Percentiles rank a stretch among this genome's conserved stretches.
phyloP scores from a whole-genome alignment of 208 protist species.

The Trypanosoma boissoni region DNA sequence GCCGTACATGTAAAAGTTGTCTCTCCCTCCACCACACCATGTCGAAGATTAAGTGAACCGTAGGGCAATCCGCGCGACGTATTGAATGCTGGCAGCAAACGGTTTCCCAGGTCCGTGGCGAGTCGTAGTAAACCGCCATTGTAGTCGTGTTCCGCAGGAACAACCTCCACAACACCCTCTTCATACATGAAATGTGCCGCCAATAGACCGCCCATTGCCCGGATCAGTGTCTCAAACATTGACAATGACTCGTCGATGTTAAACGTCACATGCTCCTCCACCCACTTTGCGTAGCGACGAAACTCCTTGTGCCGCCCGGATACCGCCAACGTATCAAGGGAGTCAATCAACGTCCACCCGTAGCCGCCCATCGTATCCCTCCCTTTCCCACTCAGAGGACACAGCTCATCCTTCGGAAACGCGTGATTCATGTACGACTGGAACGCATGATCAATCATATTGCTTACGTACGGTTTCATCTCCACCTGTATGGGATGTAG shows the following conservation, averaged over 20 bases:
- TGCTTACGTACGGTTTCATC: constrained; percentile 49
- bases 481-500: constrained; percentile 40
- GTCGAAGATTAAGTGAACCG: constrained; percentile 73
- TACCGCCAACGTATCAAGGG: constrained; percentile 68
- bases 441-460: constrained; percentile 88
- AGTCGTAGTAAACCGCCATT: constrained; percentile 48
- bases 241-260: constrained; percentile 67
- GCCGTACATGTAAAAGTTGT: constrained; percentile 48
- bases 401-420: constrained; percentile 90
- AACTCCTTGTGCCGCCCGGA: constrained; percentile 40
- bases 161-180: constrained; percentile 41
- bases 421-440: constrained; percentile 80
- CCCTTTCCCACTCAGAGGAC: constrained; percentile 52
- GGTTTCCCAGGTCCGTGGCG: constrained; percentile 48
- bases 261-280: constrained; percentile 60
- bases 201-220: constrained; percentile 82
- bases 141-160: constrained; percentile 43
- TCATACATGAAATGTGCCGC: constrained; percentile 64
- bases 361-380: constrained; percentile 46
- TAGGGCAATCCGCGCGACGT: constrained; percentile 85
- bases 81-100: constrained; percentile 70
- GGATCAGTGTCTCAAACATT: constrained; percentile 91
- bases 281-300: constrained; percentile 39
- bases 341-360: constrained; percentile 79
- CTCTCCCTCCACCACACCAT: constrained; percentile 59